phyloP scores from a whole-genome alignment of 179 eudicot genomes.

The Silene noctiflora region DNA sequence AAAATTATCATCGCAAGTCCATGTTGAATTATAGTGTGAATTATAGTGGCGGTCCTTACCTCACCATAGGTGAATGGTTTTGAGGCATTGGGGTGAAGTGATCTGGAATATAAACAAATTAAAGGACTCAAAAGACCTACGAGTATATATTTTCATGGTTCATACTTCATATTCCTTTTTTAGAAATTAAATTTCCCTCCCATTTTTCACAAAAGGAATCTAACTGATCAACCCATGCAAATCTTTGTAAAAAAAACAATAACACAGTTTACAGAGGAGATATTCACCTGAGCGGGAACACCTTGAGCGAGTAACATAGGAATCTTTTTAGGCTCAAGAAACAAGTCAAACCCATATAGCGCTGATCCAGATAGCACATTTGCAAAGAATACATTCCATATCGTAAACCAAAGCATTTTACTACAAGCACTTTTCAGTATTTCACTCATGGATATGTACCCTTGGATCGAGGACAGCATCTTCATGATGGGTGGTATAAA shows the following conservation, averaged over 20 bases:
- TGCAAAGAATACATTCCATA: slow-evolving; percentile 89
- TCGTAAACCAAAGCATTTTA: slow-evolving; percentile 69
- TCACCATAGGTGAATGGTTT: too few relatives aligned
- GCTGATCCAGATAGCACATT: slow-evolving; percentile 87
- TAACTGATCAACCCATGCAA: not conserved
- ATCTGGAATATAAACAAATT: too few relatives aligned
- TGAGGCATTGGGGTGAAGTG: too few relatives aligned
- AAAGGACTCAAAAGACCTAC: too few relatives aligned
- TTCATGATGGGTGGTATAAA: slow-evolving; percentile 72
- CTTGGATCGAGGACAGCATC: slow-evolving; percentile 79
- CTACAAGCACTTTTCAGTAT: slow-evolving; percentile 79
- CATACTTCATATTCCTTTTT: not conserved
- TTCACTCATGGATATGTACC: slow-evolving; percentile 67
- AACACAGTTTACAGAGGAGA: not conserved
- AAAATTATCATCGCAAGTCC: too few relatives aligned
- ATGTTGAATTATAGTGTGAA: too few relatives aligned
- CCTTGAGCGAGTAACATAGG: slow-evolving; percentile 66
- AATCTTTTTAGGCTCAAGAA: slow-evolving; percentile 73
- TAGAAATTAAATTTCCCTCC: not conserved
- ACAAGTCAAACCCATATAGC: slow-evolving; percentile 44
- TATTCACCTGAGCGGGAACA: slow-evolving; percentile 79
- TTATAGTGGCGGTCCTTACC: too few relatives aligned
- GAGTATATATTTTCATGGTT: not conserved
- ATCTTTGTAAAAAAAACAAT: not conserved
- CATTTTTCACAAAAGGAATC: not conserved